A percentile compares a stretch with the other conserved stretches of the same genome.
These are phyloP conservation scores for Arthrobotrys iridis DNA, from an alignment of 2,329 filamentous ascomycete species.

Conservation along the genomic window DNA sequence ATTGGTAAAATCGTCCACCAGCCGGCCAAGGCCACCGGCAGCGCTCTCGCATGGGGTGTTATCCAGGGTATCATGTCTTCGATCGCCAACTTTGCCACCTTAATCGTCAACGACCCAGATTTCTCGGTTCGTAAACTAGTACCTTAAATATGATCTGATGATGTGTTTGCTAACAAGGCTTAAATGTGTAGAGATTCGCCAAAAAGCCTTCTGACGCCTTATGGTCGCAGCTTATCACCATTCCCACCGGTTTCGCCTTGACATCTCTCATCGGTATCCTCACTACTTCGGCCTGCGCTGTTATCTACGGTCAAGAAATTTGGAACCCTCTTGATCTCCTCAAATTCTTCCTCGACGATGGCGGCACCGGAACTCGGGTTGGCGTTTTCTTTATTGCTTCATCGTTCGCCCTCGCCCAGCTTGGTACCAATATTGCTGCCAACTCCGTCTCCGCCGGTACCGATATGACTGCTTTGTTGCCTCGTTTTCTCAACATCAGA, in stretches of 20 bases:
- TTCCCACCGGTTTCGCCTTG: slow-evolving; percentile 76
- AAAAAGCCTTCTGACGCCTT: slow-evolving; percentile 77
- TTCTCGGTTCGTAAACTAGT: slow-evolving; percentile 24
- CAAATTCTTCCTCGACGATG: slow-evolving; percentile 74
- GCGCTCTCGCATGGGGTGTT: slow-evolving; percentile 79
- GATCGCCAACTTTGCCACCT: slow-evolving; percentile 88
- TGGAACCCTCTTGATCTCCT: slow-evolving; percentile 79
- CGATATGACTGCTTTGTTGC: slow-evolving; percentile 81
- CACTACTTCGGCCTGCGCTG: slow-evolving; percentile 76
- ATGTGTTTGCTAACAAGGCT: slow-evolving; percentile 70
- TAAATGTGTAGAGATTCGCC: slow-evolving; percentile 85
- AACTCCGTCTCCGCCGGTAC: slow-evolving; percentile 86
- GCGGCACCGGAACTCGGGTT: slow-evolving; percentile 72
- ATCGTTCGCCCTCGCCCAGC: slow-evolving; percentile 79
- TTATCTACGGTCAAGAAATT: slow-evolving; percentile 74
- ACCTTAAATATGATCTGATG: background rate
- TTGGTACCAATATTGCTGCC: slow-evolving; percentile 87
- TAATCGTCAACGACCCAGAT: slow-evolving; percentile 70
- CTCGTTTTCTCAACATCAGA: slow-evolving; percentile 83
- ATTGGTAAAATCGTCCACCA: slow-evolving; percentile 84
- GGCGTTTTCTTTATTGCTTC: slow-evolving; percentile 78
- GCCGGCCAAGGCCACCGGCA: slow-evolving; percentile 71
- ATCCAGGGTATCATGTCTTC: slow-evolving; percentile 87
- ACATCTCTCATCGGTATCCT: slow-evolving; percentile 87
- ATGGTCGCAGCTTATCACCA: slow-evolving; percentile 81